Percentiles rank a stretch among this genome's conserved stretches.
Conservation (phyloP, 139 green algal genomes). For the Gonium pectorale region DNA sequence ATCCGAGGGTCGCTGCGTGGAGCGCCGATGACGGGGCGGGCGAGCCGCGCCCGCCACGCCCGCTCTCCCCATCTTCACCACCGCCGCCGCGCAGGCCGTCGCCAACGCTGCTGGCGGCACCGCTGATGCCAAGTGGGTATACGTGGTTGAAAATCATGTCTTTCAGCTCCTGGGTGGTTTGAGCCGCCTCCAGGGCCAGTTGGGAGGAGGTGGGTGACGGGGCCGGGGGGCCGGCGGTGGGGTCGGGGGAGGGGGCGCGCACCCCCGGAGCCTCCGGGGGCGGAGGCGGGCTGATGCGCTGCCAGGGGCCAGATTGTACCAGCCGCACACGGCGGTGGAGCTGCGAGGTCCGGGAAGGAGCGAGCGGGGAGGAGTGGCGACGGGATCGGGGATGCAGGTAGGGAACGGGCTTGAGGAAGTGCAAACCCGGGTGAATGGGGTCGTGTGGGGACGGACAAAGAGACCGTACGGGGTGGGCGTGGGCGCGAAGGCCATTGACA, state of each 20-base stretch:
- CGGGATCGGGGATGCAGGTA: not conserved
- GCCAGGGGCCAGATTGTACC: conserved; percentile 32
- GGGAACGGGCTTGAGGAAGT: too few relatives aligned
- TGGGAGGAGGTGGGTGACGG: not conserved
- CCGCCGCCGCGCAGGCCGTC: not conserved
- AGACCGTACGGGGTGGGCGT: too few relatives aligned
- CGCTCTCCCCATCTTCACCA: too few relatives aligned
- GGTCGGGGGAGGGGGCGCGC: not conserved
- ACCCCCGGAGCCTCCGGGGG: not conserved
- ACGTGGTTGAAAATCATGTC: conserved; percentile 2
- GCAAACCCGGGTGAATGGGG: too few relatives aligned
- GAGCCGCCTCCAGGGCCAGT: not conserved
- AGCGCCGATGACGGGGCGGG: too few relatives aligned
- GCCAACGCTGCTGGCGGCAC: not conserved
- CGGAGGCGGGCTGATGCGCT: not conserved
- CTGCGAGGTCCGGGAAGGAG: not conserved
- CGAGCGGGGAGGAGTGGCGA: not conserved
- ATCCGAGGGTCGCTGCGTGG: too few relatives aligned
- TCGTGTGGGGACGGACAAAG: too few relatives aligned
- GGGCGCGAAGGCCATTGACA: too few relatives aligned
- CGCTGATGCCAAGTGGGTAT: not conserved
- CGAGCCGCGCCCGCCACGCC: too few relatives aligned
- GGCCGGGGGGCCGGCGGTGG: not conserved
- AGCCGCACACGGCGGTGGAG: conserved; percentile 25
- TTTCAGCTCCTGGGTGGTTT: not conserved